Conservation (phyloP, 1,284 basidiomycete genomes). For the Mycocalia duriaeana region DNA sequence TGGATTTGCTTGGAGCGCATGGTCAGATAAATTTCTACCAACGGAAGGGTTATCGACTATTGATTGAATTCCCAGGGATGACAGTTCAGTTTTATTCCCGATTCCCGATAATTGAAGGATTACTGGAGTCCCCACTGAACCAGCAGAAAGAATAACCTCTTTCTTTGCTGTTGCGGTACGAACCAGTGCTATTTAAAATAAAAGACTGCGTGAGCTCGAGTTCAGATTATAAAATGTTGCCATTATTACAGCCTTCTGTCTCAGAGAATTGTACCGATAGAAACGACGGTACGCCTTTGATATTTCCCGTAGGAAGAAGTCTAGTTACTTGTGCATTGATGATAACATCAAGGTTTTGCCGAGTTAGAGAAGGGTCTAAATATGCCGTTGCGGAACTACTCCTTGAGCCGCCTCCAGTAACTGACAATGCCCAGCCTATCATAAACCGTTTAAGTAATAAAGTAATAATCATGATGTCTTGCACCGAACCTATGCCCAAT, state of each 20-base stretch:
- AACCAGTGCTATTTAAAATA: not conserved
- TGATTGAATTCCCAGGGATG: slow-evolving; percentile 10
- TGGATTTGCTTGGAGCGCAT: slow-evolving; percentile 10
- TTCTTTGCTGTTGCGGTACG: slow-evolving; percentile 12
- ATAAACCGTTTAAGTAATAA: not conserved
- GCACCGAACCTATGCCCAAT: slow-evolving; percentile 23
- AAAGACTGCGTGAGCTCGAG: not conserved
- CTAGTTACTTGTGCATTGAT: slow-evolving; percentile 30
- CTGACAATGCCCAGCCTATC: slow-evolving; percentile 24
- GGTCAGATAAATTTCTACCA: slow-evolving; percentile 20
- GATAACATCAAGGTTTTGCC: slow-evolving; percentile 33
- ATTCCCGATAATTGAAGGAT: slow-evolving; percentile 21
- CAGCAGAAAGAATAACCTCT: slow-evolving; percentile 21
- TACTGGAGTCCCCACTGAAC: slow-evolving; percentile 18
- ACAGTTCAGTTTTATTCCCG: slow-evolving; percentile 14
- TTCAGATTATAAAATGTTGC: not conserved
- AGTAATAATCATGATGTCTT: not conserved
- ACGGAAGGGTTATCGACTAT: slow-evolving; percentile 17
- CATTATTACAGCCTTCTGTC: slow-evolving; percentile 11
- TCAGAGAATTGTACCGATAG: slow-evolving; percentile 18
- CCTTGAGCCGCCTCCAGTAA: slow-evolving; percentile 20
- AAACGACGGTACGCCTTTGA: not conserved
- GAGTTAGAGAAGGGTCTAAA: slow-evolving; percentile 22
- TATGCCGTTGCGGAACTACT: slow-evolving; percentile 27
- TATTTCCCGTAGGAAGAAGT: slow-evolving; percentile 16